phyloP scores from a whole-genome alignment of 768 basidiomycete species.

The Termitomyces sp. region DNA sequence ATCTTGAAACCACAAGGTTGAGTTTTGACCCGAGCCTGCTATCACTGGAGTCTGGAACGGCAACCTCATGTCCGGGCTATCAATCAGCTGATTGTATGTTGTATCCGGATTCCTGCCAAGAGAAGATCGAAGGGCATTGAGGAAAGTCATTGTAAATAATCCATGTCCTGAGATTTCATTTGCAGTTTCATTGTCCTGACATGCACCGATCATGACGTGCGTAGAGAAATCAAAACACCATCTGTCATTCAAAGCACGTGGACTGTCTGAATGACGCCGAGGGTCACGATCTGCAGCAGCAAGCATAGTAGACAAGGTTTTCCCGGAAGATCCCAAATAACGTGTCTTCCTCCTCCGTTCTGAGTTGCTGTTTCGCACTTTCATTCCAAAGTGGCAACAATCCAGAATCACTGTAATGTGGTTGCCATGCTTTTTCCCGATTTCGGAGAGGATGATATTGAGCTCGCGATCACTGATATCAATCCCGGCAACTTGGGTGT shows the following conservation, averaged over 20 bases:
- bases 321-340: not conserved
- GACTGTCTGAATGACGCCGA: not conserved
- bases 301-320: not conserved
- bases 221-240: not conserved
- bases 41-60: not conserved
- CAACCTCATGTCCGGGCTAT: not conserved
- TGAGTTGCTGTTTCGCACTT: no score
- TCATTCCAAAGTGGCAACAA: no score
- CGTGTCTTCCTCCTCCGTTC: not conserved
- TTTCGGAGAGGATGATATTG: no score
- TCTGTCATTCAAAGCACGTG: not conserved
- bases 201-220: not conserved
- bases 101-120: not conserved
- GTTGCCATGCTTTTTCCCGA: no score
- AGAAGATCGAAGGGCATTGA: not conserved
- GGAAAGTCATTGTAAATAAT: not conserved
- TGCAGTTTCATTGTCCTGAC: not conserved
- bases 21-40: not conserved
- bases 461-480: no score
- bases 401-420: not conserved
- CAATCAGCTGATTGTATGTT: not conserved
- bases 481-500: not conserved
- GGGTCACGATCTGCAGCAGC: not conserved
- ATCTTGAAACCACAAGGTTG: not conserved
- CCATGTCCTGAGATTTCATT: not conserved